Base-by-base conservation (phyloP, 148 eudicot species). In the Polygonum maritimum region DNA sequence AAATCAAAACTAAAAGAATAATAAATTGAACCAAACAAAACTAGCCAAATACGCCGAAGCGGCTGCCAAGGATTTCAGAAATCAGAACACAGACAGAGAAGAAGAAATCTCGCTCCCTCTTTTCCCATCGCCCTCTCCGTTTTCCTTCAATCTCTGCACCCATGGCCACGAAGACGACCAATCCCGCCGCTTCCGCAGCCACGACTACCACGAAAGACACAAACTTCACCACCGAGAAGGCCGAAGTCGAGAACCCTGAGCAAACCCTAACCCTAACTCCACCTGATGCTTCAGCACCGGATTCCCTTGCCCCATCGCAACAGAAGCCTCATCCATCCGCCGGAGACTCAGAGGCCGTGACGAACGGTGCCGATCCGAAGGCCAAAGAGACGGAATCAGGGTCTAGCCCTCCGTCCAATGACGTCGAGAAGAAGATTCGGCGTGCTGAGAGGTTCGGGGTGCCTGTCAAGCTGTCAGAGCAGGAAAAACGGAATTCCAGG, bases 381-480 rank as follows among this genome's bases (percentile, higher is more conserved):
- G 67, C 36, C 22, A 47, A 26, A 1, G 69, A 19, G 73, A 26
- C 75, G 12, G 67, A 71, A 8, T 74, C 84, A 11, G 78, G 74
- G 41, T 77, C 75, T 44, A 80, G 60, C 60, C 83, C 48, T 6
- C 19, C 83, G 2, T 83, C 77, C 18, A 73, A 84, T 22, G 85
- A 79, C 80, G 52, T 81, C n/a, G 81, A 87, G 84, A 93, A 83
- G 91, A 93, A 93, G 89, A 79, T 86, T 72, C 85, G 85, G 49
- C 78, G 98, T 16, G 98, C 98, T 16, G 98, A 93, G 80, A 81
- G 98, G 31, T 93, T 93, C 67, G 98, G 98, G 14, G 80, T 91
- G 76, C 88, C 94, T 12, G 89, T 93, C 35, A 81, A 88, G 71
- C 74, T 91, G 33, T 89, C 96, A 5, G 98, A 91, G 76, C 80